Base-by-base conservation (phyloP, 2,329 filamentous ascomycete genomes). In the Trichoderma simmonsii region DNA sequence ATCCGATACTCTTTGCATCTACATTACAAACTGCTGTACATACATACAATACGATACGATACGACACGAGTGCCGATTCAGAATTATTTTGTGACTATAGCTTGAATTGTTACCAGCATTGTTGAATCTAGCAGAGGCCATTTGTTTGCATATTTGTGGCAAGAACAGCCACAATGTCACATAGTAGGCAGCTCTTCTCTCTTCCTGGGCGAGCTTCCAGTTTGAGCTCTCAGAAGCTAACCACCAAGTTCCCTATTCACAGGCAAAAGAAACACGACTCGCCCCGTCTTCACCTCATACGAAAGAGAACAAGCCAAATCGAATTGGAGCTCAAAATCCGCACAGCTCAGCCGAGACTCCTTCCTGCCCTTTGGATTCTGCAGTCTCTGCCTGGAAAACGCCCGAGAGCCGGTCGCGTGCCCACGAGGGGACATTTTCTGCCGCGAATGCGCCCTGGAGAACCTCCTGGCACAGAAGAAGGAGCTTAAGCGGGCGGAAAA, bases 361-460 rank as follows among this genome's bases (percentile, higher is more conserved):
- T 98, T 97, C 81, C 89, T 98, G 12, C 91, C 94, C 6, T 97
- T 98, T 80, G 93, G 92, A 69, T 94, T 92, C 26, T 99, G 95
- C 84, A 89, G 91, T 69, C 87, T 99, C 32, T 99, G 95, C 79
- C 90, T 98, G 18, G 89, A 94, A 73, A 88, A 91, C 8, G 92
- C 95, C 24, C 89, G 91, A 34, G 89, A 94, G 61, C 95, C 96
- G 0, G 94, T 98, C 43, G 90, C 93, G 26, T 98, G 95, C 81
- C 85, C 88, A 3, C 88, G 91, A 75, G 95, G 95, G 73, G 95
- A 98, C 81, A 86, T 99, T 15, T 98, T 98, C 84, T 99, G 95
- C 81, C 91, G 94, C 76, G 96, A 98, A 84, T 99, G 95, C 83
- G 95, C 94, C 9, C 89, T 98, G 68, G 91, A 86, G 76, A 97